Evolutionary conservation across 352 stramenopile genomes (phyloP), one percentile per base, ranked within the genome.

Genomic region (Blastocystis sp.): DNA sequence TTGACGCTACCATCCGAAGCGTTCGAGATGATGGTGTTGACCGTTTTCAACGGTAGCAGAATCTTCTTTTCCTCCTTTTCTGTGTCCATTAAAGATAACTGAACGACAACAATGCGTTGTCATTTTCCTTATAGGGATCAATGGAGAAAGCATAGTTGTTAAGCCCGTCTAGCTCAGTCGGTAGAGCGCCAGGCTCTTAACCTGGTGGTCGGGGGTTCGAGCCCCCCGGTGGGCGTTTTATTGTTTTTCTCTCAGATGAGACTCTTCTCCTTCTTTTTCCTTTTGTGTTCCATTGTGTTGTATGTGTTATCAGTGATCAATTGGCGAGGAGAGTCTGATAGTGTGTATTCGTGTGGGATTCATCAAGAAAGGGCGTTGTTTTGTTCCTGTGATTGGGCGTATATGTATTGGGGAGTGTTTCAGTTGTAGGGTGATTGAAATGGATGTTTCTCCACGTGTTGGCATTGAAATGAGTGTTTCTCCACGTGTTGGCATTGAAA

Each of bases 1-100:
- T 81, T 81, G 24, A 81, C 48, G 11, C 44, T 81, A 32, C 48
- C 69, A 63, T 57, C 69, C 8, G 63, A 11, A 18, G 48, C 42
- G 4, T 61, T 42, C 21, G 29, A 42, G 6, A 81, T 38, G n/a
- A 81, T 81, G 11, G 27, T 44, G 21, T 59, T 64, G 0, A 81
- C 69, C 14, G 69, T 81, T 29, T 59, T 81, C 24, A 81, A 29
- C 9, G 69, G 69, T 44, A 81, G 32, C 1, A 44, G 61, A 6
- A 24, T 38, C 49, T 61, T 65, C 69, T 81, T 81, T 32, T 34
- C 34, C 24, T 61, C 69, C 9, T 46, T 36, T 11, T 81, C 51
- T 49, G 54, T 61, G 14, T 57, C 24, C 48, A 65, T 65, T n/a
- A n/a, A 59, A 3, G 11, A 59, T 3, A 16, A 59, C 2, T 14